A percentile compares a stretch with the other conserved stretches of the same genome.
These are phyloP conservation scores for Trichoderma sp. DNA, from an alignment of 2,329 filamentous ascomycete species.

Conservation along the genomic window DNA sequence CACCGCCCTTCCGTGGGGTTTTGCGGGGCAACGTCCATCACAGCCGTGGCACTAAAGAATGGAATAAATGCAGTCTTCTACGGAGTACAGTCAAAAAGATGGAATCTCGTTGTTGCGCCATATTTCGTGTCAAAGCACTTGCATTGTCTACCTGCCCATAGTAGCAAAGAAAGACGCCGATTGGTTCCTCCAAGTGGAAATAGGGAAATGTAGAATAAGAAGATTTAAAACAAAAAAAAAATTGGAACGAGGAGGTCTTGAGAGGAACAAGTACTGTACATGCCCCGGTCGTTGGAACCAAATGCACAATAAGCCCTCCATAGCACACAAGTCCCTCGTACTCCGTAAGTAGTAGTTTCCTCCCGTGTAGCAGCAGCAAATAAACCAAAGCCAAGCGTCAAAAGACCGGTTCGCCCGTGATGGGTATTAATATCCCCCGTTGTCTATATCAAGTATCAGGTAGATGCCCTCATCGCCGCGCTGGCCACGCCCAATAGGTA, in stretches of 20 bases:
- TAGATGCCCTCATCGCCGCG: neutral
- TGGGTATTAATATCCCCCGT: constrained; percentile 7
- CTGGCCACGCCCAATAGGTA: neutral
- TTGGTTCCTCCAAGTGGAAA: neutral
- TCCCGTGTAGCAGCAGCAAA: neutral
- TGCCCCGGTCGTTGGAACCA: neutral
- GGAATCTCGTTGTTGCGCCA: neutral
- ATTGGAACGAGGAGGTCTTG: neutral
- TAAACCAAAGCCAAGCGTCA: constrained; percentile 8
- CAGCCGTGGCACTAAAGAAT: too few relatives aligned
- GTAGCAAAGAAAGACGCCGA: neutral
- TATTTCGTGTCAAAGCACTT: neutral
- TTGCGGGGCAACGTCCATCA: constrained; percentile 5
- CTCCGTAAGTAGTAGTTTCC: neutral
- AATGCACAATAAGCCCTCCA: neutral
- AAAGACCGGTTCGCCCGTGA: constrained; percentile 14
- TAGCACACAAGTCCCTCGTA: neutral
- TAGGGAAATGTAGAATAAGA: neutral
- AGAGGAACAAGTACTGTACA: neutral
- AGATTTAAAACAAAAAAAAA: neutral
- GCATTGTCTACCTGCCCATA: constrained; percentile 5
- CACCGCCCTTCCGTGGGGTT: constrained; percentile 1
- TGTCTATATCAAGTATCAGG: constrained; percentile 18
- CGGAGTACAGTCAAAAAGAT: neutral
- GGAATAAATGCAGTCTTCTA: too few relatives aligned